phyloP scores from a whole-genome alignment of 2,329 filamentous ascomycete species.

The Colletotrichum liaoningense region DNA sequence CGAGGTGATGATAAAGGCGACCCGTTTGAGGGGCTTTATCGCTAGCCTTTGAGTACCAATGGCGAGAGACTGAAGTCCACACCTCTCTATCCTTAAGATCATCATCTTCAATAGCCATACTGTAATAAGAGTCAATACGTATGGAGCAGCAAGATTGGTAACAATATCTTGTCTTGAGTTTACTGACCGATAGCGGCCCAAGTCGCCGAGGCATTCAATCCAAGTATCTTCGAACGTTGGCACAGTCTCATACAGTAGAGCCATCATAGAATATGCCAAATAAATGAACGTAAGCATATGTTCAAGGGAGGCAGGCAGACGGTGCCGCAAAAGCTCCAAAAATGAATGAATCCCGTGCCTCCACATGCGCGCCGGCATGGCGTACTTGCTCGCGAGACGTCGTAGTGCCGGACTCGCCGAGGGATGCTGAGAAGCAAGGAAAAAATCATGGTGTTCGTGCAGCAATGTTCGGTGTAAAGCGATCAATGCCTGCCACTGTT shows the following conservation, averaged over 20 bases:
- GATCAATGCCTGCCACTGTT: constrained; percentile 89
- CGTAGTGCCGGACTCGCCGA: constrained; percentile 76
- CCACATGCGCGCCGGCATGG: constrained; percentile 96
- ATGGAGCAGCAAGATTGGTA: rapidly evolving
- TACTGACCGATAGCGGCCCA: constrained; percentile 74
- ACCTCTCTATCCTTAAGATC: constrained; percentile 80
- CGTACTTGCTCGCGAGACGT: constrained; percentile 81
- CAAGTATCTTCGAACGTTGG: constrained; percentile 87
- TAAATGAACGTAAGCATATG: constrained; percentile 95
- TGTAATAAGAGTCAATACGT: neutral
- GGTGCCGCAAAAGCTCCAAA: constrained; percentile 79
- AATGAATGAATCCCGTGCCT: constrained; percentile 90
- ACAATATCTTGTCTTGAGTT: no score
- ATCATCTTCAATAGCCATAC: constrained; percentile 90
- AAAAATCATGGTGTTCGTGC: constrained; percentile 88
- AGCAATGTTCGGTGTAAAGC: constrained; percentile 83
- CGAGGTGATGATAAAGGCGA: constrained; percentile 88
- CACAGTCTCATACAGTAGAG: constrained; percentile 86
- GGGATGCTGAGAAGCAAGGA: constrained; percentile 88
- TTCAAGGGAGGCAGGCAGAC: constrained; percentile 81
- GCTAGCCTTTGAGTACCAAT: constrained; percentile 88
- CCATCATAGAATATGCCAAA: constrained; percentile 90
- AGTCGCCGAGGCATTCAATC: constrained; percentile 92
- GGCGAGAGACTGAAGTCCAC: constrained; percentile 83
- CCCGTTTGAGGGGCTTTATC: constrained; percentile 81